phyloP scores from a whole-genome alignment of 345 rosid genomes.

The Euphorbia peplus region DNA sequence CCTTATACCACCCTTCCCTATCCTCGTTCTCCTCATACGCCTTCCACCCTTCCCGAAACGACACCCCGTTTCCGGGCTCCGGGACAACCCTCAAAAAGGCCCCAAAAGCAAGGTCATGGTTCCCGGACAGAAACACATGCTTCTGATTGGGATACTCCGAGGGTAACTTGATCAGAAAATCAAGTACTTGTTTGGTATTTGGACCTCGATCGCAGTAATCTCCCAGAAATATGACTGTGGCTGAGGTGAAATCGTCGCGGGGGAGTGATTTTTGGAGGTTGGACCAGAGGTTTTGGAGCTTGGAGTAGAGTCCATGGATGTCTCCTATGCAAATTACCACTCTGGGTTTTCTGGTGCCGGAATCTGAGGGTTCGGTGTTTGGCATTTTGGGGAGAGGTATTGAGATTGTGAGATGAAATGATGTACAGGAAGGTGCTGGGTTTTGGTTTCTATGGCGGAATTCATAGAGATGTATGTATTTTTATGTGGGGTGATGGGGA shows the following conservation, averaged over 20 bases:
- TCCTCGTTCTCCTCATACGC: slow-evolving; percentile 54
- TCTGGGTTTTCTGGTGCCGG: slow-evolving; percentile 29
- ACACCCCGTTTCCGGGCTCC: slow-evolving; percentile 42
- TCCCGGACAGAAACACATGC: slow-evolving; percentile 64
- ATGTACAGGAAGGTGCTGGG: too few relatives aligned
- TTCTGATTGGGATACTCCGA: slow-evolving; percentile 49
- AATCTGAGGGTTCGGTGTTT: not conserved
- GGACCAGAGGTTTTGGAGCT: slow-evolving; percentile 67
- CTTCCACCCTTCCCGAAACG: slow-evolving; percentile 56
- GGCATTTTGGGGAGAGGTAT: too few relatives aligned
- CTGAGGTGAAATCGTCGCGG: slow-evolving; percentile 46
- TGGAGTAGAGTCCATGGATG: slow-evolving; percentile 65
- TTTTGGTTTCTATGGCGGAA: too few relatives aligned
- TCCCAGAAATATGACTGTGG: slow-evolving; percentile 75
- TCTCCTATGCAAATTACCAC: slow-evolving; percentile 71
- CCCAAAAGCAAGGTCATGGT: slow-evolving; percentile 76
- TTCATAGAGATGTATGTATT: too few relatives aligned
- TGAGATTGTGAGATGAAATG: too few relatives aligned
- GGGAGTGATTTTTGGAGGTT: slow-evolving; percentile 49
- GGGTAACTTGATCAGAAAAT: slow-evolving; percentile 55
- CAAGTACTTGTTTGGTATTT: slow-evolving; percentile 53
- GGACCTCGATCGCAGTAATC: slow-evolving; percentile 94
- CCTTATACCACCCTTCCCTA: slow-evolving; percentile 76
- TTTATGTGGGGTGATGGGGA: too few relatives aligned
- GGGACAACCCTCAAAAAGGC: slow-evolving; percentile 59